Evolutionary conservation across 1,139 yeast species (phyloP), one percentile per base, ranked within the genome.

Genomic region (Debaryomyces udenii): DNA sequence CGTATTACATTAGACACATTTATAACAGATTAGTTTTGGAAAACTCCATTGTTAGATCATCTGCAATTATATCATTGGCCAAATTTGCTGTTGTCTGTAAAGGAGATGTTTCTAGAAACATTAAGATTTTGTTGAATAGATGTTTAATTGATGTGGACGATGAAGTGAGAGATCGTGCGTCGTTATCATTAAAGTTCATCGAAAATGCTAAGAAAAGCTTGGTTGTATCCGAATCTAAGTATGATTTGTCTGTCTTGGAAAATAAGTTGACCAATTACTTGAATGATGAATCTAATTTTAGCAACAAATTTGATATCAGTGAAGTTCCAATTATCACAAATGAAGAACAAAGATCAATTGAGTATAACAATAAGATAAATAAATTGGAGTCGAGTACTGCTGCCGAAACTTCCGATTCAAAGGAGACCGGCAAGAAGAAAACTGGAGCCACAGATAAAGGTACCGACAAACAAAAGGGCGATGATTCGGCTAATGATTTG

Each of bases 81-180:
- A 91, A 91, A 64, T 93, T 93, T 69, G 96, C 96, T 7, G 71
- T 87, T 43, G 81, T 85, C 33, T 86, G 88, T 52, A 90, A 86
- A 45, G 79, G 81, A 11, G 73, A 74, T 15, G 80, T 91, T 46
- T 73, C 80, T 44, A 74, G 77, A 50, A 86, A 91, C 46, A 84
- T 93, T 56, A 76, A 78, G 52, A 86, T 86, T 47, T 75, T 93
- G 51, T 78, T 93, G 54, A 76, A 78, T 44, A 83, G 98, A 67
- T 90, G 96, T 54, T 77, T 87, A 55, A 87, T 81, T 51, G 99
- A 93, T 66, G 80, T 76, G 35, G 96, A 93, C 61, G 99, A 93
- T 64, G 99, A 93, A 67, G 99, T 94, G 29, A 88, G 99, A 71
- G 99, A 93, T 62, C 83, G 99, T 61, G 97, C 99, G 6, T 89